phyloP scores from a whole-genome alignment of 2,329 filamentous ascomycete species.

The Penicillium sp. region DNA sequence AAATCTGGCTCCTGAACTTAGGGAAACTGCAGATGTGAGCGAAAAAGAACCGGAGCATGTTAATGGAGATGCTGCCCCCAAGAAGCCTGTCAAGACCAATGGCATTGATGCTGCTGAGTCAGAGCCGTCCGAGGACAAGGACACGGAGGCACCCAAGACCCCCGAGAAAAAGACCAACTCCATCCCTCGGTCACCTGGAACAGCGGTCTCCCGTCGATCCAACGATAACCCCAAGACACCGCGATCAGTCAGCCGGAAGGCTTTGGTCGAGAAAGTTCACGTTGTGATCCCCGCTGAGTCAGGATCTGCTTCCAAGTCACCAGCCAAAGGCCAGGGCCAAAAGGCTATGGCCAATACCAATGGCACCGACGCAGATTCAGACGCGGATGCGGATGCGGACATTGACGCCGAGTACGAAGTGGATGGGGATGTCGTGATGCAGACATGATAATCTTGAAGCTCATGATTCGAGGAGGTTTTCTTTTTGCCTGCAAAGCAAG shows the following conservation, averaged over 20 bases:
- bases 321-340: constrained; percentile 10
- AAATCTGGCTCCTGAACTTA: constrained; percentile 3
- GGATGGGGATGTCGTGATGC: constrained; percentile 26
- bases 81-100: constrained; percentile 9
- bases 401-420: constrained; percentile 21
- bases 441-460: constrained; percentile 17
- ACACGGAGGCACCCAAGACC: constrained; percentile 7
- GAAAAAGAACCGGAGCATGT: constrained; percentile 2
- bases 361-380: constrained; percentile 14
- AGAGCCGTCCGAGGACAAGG: constrained; percentile 4
- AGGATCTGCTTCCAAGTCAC: constrained; percentile 12
- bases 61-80: constrained; percentile 7
- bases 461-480: constrained; percentile 1
- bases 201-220: constrained; percentile 10
- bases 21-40: constrained; percentile 5
- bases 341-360: constrained; percentile 12
- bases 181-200: constrained; percentile 13
- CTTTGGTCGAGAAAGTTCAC: constrained; percentile 20
- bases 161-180: constrained; percentile 13
- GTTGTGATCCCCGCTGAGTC: constrained; percentile 25
- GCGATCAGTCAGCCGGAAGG: constrained; percentile 16
- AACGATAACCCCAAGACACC: constrained; percentile 13
- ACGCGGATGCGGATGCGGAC: constrained; percentile 21
- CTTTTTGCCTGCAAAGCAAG: constrained; percentile 8
- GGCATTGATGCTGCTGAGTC: constrained; percentile 4